Percentiles rank a stretch among this genome's conserved stretches.
Conservation (phyloP, 768 basidiomycete genomes). For the Epithele typhae region DNA sequence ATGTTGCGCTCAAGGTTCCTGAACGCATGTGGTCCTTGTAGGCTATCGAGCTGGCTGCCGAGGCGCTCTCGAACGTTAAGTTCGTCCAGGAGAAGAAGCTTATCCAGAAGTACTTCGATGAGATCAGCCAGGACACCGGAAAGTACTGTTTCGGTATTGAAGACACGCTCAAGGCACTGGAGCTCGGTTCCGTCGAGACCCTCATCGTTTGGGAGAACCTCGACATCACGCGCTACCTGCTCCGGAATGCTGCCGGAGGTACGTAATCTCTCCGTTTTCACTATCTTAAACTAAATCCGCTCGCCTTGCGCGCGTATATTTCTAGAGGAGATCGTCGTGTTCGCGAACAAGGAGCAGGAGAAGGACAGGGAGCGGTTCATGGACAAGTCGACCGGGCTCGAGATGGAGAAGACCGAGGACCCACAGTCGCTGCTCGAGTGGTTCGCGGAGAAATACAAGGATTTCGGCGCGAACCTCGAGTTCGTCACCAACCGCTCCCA, state of each 20-base stretch:
- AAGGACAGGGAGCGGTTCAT: conserved; percentile 93
- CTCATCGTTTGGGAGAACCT: conserved; percentile 98
- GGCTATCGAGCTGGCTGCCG: conserved; percentile 96
- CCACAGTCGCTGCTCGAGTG: conserved; percentile 91
- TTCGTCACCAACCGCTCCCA: conserved; percentile 96
- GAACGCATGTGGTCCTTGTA: conserved; percentile 29
- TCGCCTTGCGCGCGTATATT: neutral
- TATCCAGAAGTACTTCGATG: conserved; percentile 98
- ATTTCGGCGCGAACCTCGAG: conserved; percentile 93
- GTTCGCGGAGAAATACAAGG: conserved; percentile 98
- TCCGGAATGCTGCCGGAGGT: conserved; percentile 93
- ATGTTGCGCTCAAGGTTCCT: neutral
- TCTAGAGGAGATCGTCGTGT: conserved; percentile 78
- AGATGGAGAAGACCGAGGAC: conserved; percentile 90
- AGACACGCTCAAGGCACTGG: conserved; percentile 93
- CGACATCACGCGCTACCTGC: conserved; percentile 80
- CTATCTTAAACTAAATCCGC: neutral
- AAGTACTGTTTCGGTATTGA: conserved; percentile 98
- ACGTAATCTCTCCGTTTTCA: conserved; percentile 15
- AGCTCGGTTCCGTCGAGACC: conserved; percentile 95
- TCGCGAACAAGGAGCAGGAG: conserved; percentile 78
- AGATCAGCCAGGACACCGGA: conserved; percentile 95
- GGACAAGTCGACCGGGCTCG: conserved; percentile 90
- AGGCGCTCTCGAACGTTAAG: conserved; percentile 96
- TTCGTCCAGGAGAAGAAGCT: conserved; percentile 99